Conservation (phyloP, 805 yeast species). For the Lipomyces mesembrius region DNA sequence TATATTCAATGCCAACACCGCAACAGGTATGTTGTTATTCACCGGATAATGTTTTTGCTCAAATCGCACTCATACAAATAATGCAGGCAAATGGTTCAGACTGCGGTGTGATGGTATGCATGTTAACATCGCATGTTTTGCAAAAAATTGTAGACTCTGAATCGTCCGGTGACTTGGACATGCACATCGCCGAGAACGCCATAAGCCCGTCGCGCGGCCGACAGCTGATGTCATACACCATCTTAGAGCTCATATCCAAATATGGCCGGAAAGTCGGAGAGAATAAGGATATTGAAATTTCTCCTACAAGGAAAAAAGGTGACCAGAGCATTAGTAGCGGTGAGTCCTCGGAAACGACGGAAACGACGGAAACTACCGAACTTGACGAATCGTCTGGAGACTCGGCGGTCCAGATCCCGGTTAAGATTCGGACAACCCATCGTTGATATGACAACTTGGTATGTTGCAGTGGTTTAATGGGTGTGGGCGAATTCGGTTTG, state of each 20-base stretch:
- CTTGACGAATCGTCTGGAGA: background rate
- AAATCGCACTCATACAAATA: background rate
- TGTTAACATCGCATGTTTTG: slow-evolving; percentile 32
- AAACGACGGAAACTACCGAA: background rate
- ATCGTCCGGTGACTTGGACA: slow-evolving; percentile 9
- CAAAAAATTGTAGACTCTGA: slow-evolving; percentile 22
- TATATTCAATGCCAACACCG: slow-evolving; percentile 28
- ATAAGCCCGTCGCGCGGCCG: slow-evolving; percentile 27
- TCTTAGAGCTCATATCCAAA: slow-evolving; percentile 28
- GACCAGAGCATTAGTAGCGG: background rate
- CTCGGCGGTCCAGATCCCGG: background rate
- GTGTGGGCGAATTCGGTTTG: background rate
- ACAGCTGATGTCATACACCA: slow-evolving; percentile 29
- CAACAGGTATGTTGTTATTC: slow-evolving; percentile 22
- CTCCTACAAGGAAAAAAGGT: background rate
- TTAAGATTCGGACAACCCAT: background rate
- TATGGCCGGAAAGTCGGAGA: slow-evolving; percentile 27
- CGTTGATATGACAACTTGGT: background rate
- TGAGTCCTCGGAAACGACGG: background rate
- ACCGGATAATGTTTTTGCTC: background rate
- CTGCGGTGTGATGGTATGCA: slow-evolving; percentile 40
- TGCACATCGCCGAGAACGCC: slow-evolving; percentile 2
- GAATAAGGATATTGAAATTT: slow-evolving; percentile 10
- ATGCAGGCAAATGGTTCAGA: slow-evolving; percentile 35
- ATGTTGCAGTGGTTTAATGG: background rate